Percentiles rank a stretch among this genome's conserved stretches.
Conservation (phyloP, 2,329 filamentous ascomycete genomes). For the Xylaria sp. region DNA sequence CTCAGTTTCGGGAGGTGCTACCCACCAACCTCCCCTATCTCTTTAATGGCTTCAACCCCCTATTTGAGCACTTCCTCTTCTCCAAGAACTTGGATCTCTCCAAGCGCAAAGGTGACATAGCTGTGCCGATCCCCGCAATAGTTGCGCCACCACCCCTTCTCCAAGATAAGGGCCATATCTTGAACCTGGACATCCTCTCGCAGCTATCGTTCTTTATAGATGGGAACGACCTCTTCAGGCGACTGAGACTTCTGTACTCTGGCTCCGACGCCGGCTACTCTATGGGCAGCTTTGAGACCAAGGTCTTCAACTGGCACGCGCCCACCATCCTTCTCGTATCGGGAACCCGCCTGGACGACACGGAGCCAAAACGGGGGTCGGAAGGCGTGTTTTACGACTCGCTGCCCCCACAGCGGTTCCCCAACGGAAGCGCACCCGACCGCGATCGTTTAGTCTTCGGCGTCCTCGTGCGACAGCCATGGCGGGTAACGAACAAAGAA, state of each 20-base stretch:
- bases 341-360: conserved; percentile 63
- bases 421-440: conserved; percentile 50
- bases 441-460: conserved; percentile 67
- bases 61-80: conserved; percentile 79
- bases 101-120: conserved; percentile 50
- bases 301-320: conserved; percentile 78
- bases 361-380: conserved; percentile 52
- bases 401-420: conserved; percentile 66
- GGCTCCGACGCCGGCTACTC: conserved; percentile 75
- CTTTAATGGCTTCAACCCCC: conserved; percentile 68
- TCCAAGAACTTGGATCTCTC: conserved; percentile 73
- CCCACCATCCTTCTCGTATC: conserved; percentile 75
- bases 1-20: conserved; percentile 65
- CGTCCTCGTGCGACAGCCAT: conserved; percentile 68
- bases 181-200: conserved; percentile 67
- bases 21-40: conserved; percentile 67
- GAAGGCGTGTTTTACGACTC: conserved; percentile 64
- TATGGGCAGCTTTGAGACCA: conserved; percentile 76
- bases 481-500: conserved; percentile 70
- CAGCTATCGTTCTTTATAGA: conserved; percentile 77
- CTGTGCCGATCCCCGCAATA: conserved; percentile 21
- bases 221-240: conserved; percentile 66
- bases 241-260: conserved; percentile 71
- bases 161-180: conserved; percentile 61
- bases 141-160: conserved; percentile 50